phyloP scores from a whole-genome alignment of 2,329 filamentous ascomycete genomes.

The Penicillium griseofulvum region DNA sequence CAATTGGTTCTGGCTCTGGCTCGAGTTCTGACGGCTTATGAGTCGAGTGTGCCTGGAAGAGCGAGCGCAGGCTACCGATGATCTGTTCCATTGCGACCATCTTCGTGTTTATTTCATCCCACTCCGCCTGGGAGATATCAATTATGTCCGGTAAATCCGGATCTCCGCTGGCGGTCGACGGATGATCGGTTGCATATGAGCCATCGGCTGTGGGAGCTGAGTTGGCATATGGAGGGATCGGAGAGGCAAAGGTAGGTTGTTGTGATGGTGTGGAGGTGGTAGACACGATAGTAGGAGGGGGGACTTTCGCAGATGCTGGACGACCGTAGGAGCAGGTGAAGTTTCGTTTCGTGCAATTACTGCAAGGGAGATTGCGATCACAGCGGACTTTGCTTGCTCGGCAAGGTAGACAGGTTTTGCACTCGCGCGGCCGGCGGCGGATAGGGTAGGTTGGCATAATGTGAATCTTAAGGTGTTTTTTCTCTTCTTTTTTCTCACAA shows the following conservation, averaged over 20 bases:
- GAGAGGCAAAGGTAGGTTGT: slow-evolving; percentile 14
- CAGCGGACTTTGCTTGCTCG: slow-evolving; percentile 52
- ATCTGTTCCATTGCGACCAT: slow-evolving; percentile 37
- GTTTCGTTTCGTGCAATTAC: slow-evolving; percentile 43
- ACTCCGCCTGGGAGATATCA: slow-evolving; percentile 33
- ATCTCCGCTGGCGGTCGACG: slow-evolving; percentile 17
- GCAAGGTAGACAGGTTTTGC: slow-evolving; percentile 51
- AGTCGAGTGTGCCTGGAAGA: slow-evolving; percentile 30
- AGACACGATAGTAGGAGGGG: slow-evolving; percentile 12
- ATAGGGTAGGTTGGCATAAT: slow-evolving; percentile 36
- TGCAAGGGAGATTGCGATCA: slow-evolving; percentile 42
- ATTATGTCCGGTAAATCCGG: slow-evolving; percentile 28
- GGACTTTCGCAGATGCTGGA: slow-evolving; percentile 21
- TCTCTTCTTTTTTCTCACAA: slow-evolving; percentile 11
- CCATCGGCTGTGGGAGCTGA: slow-evolving; percentile 16
- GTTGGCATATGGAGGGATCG: slow-evolving; percentile 12
- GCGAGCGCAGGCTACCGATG: slow-evolving; percentile 30
- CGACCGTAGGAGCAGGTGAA: slow-evolving; percentile 40
- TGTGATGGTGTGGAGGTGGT: slow-evolving; percentile 16
- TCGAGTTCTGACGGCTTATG: slow-evolving; percentile 18
- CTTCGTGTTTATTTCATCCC: slow-evolving; percentile 38
- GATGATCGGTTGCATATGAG: slow-evolving; percentile 20
- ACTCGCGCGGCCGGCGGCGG: slow-evolving; percentile 38
- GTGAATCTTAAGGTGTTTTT: neutral
- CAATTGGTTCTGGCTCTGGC: slow-evolving; percentile 10